These are phyloP conservation scores for Leersia perrieri DNA, from an alignment of 176 grass and related monocot species.

Conservation along the genomic window DNA sequence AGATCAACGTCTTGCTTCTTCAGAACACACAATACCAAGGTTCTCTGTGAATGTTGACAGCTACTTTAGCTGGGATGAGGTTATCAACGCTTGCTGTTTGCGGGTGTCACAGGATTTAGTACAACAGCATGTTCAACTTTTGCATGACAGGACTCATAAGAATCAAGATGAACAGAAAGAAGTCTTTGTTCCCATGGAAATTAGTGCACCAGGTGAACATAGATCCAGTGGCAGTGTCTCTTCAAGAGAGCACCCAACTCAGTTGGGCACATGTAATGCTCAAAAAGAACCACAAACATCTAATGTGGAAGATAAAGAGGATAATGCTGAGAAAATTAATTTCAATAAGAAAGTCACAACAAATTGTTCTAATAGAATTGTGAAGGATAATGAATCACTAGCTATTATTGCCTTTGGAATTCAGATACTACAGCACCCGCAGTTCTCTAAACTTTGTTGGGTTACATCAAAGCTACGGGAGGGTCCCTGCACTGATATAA, in stretches of 20 bases:
- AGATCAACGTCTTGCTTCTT: constrained; percentile 49
- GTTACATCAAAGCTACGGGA: constrained; percentile 83
- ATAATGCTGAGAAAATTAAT: constrained; percentile 25
- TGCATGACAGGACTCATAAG: constrained; percentile 59
- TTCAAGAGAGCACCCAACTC: constrained; percentile 36
- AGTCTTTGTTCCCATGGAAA: constrained; percentile 38
- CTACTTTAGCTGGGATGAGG: constrained; percentile 53
- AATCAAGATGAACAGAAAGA: constrained; percentile 40
- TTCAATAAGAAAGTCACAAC: constrained; percentile 29
- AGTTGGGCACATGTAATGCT: constrained; percentile 20
- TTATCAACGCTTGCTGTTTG: constrained; percentile 68
- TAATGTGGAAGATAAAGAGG: constrained; percentile 31
- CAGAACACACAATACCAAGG: constrained; percentile 65
- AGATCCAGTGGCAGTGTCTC: constrained; percentile 25
- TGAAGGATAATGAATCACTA: constrained; percentile 47
- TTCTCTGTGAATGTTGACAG: constrained; percentile 76
- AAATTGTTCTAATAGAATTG: constrained; percentile 40
- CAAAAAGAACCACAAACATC: constrained; percentile 30
- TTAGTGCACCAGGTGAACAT: constrained; percentile 27
- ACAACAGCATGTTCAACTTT: constrained; percentile 73
- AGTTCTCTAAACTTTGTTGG: constrained; percentile 97
- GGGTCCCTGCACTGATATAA: constrained; percentile 83
- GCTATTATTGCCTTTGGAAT: constrained; percentile 81
- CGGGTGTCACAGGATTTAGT: constrained; percentile 70
- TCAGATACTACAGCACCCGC: constrained; percentile 81